Conservation (phyloP, 345 rosid species). For the Rubroshorea leprosula region DNA sequence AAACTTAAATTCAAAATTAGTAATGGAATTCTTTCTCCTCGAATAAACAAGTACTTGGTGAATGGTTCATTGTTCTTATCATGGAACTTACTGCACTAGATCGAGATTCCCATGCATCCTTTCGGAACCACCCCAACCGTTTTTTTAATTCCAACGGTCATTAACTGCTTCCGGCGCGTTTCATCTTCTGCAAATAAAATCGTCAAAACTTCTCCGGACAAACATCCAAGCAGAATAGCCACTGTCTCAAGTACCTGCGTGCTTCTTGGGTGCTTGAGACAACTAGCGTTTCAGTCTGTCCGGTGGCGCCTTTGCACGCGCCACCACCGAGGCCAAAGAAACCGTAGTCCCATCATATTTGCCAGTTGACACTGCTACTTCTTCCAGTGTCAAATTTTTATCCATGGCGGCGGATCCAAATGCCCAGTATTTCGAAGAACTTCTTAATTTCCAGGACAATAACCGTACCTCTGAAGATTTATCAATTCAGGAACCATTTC, state of each 20-base stretch:
- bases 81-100: not conserved
- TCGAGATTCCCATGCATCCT: not conserved
- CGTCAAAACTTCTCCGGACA: not conserved
- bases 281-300: not conserved
- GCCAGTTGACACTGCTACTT: too few species aligned
- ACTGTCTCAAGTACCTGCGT: constrained; percentile 21
- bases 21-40: too few species aligned
- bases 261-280: not conserved
- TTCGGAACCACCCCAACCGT: constrained; percentile 22
- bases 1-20: too few species aligned
- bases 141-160: constrained; percentile 23
- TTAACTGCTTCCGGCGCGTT: constrained; percentile 36
- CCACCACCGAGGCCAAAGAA: too few species aligned
- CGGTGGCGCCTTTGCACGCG: too few species aligned
- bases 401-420: too few species aligned
- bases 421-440: not conserved
- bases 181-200: not conserved
- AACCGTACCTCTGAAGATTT: not conserved
- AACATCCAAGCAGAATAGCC: not conserved
- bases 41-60: too few species aligned
- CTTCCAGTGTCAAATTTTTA: too few species aligned
- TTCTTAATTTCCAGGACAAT: not conserved
- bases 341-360: too few species aligned
- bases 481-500: not conserved
- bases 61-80: not conserved